A percentile compares a stretch with the other conserved stretches of the same genome.
phyloP scores from a whole-genome alignment of 2,329 filamentous ascomycete species.

The Epichloe aotearoae region DNA sequence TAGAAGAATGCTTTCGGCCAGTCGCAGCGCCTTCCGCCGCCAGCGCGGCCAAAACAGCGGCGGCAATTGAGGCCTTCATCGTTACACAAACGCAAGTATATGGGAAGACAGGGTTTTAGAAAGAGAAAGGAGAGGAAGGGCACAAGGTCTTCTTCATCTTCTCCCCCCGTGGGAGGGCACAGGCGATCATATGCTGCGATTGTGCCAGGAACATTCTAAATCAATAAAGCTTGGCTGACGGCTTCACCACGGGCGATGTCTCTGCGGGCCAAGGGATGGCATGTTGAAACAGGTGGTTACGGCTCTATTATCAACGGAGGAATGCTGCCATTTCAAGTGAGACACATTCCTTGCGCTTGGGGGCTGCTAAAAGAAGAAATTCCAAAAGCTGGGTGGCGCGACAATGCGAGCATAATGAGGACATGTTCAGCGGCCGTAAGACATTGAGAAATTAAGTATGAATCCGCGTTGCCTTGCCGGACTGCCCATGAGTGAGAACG shows the following conservation, averaged over 20 bases:
- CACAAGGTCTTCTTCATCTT: not conserved
- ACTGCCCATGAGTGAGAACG: not conserved
- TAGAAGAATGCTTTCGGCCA: not conserved
- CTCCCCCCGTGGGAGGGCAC: no score
- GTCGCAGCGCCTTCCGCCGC: constrained; percentile 4
- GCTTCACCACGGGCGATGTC: not conserved
- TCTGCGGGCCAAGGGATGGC: not conserved
- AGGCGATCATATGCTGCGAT: no score
- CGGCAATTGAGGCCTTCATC: constrained; percentile 5
- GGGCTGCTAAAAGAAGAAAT: not conserved
- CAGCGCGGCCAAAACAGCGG: constrained; percentile 3
- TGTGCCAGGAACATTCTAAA: not conserved
- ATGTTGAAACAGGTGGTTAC: not conserved
- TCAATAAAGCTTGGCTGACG: not conserved
- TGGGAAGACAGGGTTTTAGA: no score
- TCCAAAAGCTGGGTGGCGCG: not conserved
- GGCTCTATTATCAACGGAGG: not conserved
- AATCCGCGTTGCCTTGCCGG: not conserved
- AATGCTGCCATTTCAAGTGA: not conserved
- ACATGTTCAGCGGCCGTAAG: not conserved
- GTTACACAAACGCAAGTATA: not conserved
- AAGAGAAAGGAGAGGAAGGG: not conserved
- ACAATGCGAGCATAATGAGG: not conserved
- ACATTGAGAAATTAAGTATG: not conserved
- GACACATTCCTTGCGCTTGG: not conserved